Conservation (phyloP, 257 asterid genomes). For the Eucommia ulmoides region DNA sequence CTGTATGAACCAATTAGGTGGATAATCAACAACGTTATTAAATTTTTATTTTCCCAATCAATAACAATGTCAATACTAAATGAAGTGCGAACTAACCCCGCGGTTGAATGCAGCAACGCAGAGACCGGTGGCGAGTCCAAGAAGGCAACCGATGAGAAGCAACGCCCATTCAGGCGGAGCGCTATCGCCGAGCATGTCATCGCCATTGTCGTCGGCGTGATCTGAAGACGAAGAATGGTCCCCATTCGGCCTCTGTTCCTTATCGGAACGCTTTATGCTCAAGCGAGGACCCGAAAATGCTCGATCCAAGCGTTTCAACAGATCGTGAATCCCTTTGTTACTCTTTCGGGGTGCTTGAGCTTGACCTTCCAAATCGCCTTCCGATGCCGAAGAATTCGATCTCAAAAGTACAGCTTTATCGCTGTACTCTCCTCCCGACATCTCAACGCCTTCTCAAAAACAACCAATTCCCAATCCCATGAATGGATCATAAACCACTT, state of each 20-base stretch:
- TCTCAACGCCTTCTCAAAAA: too few relatives aligned
- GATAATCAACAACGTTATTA: too few relatives aligned
- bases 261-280: constrained; percentile 10
- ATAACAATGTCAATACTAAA: too few relatives aligned
- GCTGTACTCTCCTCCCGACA: constrained; percentile 37
- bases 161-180: constrained; percentile 99
- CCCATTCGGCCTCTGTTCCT: constrained; percentile 3
- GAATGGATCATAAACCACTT: too few relatives aligned
- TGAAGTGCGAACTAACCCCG: constrained; percentile 69
- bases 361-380: constrained; percentile 59
- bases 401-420: constrained; percentile 32
- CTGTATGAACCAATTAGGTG: too few relatives aligned
- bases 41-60: too few relatives aligned
- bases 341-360: constrained; percentile 25
- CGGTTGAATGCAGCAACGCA: constrained; percentile 90
- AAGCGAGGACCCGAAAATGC: constrained; percentile 23
- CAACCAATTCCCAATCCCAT: too few relatives aligned
- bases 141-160: constrained; percentile 83
- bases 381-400: constrained; percentile 44
- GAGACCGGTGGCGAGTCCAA: constrained; percentile 91
- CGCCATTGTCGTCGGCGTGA: constrained; percentile 23
- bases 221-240: constrained; percentile 18
- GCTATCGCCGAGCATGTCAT: constrained; percentile 61
- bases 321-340: constrained; percentile 26
- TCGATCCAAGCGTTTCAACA: constrained; percentile 28